Base-by-base conservation (phyloP, 768 basidiomycete genomes). In the Amanita thiersii region DNA sequence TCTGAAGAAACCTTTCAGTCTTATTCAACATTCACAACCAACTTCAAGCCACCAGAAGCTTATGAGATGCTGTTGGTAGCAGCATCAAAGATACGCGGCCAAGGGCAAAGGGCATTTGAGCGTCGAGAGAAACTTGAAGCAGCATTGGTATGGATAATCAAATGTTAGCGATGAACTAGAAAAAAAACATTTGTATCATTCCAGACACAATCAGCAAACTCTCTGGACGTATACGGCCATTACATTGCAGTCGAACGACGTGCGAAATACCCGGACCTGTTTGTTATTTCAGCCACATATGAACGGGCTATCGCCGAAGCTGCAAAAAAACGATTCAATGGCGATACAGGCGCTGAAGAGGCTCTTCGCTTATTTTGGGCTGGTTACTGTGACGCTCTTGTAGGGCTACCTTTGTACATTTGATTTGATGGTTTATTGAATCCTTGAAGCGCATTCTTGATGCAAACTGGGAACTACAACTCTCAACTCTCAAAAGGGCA, bases 11-110 rank as follows among this genome's bases (percentile, higher is more conserved):
- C 91, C 0, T 81, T 81, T 43, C 81, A 88, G 52, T 69, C 76
- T 2, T 98, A 94, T 57, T 96, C 93, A 0, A 74, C 81, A 0
- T 96, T 97, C 63, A 88, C 89, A 11, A 88, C 90, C 1, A 73
- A 75, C 41, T 73, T 85, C 58, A 76, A 80, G 51, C 75, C 84
- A 10, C 66, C 80, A 0, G 62, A 71, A n/a, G 72, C 82, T 31
- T 98, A 98, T 55, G 91, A 94, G 53, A 51, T 65, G 0, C 61
- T 81, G 5, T 74, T 97, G 18, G 72, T 94, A 12, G 59, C 74
- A 1, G 91, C 90, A 2, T 89, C 89, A 11, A 84, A 86, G 58
- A 58, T 75, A 23, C 78, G 81, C 11, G 64, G 72, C 5, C 69
- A 69, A 32, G 77, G 80, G 1, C 67, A 72, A 38, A 79, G 77